Conservation (phyloP, 1,284 basidiomycete genomes). For the Schizopora paradoxa region DNA sequence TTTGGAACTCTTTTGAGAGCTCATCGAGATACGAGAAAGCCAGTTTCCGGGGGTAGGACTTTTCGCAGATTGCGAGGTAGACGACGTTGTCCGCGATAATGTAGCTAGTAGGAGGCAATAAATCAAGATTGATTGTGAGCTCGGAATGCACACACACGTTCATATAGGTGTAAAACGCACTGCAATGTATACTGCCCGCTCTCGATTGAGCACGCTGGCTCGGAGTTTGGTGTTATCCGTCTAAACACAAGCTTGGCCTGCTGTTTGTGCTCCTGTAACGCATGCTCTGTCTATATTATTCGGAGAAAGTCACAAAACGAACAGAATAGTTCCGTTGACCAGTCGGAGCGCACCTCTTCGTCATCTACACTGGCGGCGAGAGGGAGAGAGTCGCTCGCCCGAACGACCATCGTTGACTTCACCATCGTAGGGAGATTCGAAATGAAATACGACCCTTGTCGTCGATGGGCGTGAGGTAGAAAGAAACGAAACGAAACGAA, state of each 20-base stretch:
- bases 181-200: conserved; percentile 92
- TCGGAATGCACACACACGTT: conserved; percentile 3
- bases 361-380: conserved; percentile 94
- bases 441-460: no score
- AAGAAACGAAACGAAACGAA: no score
- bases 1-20: conserved; percentile 91
- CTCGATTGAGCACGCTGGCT: conserved; percentile 95
- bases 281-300: conserved; percentile 73
- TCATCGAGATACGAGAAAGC: conserved; percentile 98
- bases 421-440: conserved; percentile 74
- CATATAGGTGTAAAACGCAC: conserved; percentile 41
- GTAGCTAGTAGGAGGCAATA: conserved; percentile 59
- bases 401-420: conserved; percentile 84
- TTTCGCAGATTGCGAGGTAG: conserved; percentile 93
- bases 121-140: no score
- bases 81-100: conserved; percentile 91
- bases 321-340: background rate
- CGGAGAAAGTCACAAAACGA: background rate
- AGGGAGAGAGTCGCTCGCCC: conserved; percentile 88
- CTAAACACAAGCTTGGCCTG: conserved; percentile 96
- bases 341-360: conserved; percentile 63
- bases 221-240: conserved; percentile 88
- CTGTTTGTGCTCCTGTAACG: conserved; percentile 96
- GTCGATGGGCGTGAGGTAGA: no score
- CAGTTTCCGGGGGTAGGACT: conserved; percentile 95